Evolutionary conservation across 2,329 filamentous ascomycete species (phyloP).

Genomic region (Trichoderma arundinaceum): DNA sequence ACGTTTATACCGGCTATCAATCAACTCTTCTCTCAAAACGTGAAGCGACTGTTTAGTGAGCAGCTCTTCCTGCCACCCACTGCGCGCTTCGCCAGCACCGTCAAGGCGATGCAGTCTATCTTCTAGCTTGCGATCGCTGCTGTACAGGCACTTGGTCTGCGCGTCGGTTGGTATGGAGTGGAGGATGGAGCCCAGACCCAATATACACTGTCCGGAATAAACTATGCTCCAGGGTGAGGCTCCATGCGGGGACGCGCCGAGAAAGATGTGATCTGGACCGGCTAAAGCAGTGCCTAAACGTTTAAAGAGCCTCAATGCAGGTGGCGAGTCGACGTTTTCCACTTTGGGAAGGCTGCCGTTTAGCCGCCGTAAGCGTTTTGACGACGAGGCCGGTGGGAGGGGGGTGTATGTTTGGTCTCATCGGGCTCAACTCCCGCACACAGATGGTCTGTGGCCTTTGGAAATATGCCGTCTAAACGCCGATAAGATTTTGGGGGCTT

Average conservation of each 20-base stretch:
- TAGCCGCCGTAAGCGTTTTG: constrained; percentile 28
- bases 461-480: constrained; percentile 18
- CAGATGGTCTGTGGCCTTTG: background rate
- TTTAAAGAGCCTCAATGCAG: constrained; percentile 8
- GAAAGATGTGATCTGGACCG: background rate
- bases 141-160: background rate
- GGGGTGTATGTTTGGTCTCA: constrained; percentile 16
- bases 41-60: background rate
- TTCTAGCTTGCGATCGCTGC: background rate
- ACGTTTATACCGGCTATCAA: constrained; percentile 4
- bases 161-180: constrained; percentile 1
- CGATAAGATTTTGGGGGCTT: background rate
- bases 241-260: constrained; percentile 23
- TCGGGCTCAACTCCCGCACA: constrained; percentile 23
- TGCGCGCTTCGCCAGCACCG: background rate
- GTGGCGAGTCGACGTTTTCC: background rate
- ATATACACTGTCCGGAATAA: constrained; percentile 3
- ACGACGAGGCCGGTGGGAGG: background rate
- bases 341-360: constrained; percentile 2
- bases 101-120: background rate
- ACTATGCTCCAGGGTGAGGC: constrained; percentile 19
- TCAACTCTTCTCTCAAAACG: background rate
- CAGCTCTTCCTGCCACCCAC: background rate
- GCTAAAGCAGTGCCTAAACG: constrained; percentile 29
- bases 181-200: background rate